These are phyloP conservation scores for Coffea canephora DNA, from an alignment of 257 asterid genomes.

Conservation along the genomic window DNA sequence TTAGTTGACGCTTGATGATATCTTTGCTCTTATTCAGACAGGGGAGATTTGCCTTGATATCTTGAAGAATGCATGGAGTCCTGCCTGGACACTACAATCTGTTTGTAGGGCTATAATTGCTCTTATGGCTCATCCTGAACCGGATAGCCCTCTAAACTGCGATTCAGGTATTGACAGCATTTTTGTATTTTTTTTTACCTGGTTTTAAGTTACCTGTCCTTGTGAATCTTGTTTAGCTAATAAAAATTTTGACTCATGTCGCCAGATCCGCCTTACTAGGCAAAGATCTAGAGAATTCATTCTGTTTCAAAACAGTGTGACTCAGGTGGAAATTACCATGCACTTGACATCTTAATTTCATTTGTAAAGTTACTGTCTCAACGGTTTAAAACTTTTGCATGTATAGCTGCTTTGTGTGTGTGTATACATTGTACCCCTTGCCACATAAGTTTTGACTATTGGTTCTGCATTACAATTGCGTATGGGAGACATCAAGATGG, in stretches of 20 bases:
- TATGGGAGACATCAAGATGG: neutral
- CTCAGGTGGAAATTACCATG: neutral
- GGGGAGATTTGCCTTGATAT: constrained; percentile 99
- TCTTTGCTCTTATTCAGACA: constrained; percentile 44
- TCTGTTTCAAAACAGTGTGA: neutral
- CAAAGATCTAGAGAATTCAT: no score
- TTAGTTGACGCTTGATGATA: neutral
- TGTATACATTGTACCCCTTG: neutral
- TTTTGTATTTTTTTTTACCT: neutral
- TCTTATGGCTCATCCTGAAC: constrained; percentile 98
- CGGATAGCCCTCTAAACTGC: constrained; percentile 98
- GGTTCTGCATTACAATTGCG: neutral
- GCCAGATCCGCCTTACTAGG: no score
- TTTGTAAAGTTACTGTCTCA: neutral
- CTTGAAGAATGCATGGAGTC: constrained; percentile 98
- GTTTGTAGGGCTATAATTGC: constrained; percentile 99
- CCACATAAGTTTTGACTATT: neutral
- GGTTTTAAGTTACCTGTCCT: neutral
- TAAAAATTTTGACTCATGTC: neutral
- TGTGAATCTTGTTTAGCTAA: neutral
- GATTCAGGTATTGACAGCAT: constrained; percentile 71
- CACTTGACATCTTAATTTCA: neutral
- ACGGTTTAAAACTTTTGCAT: neutral
- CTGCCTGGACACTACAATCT: constrained; percentile 99
- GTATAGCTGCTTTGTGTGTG: neutral